Base-by-base conservation (phyloP, 192 early-diverging fungal genomes). In the Geranomyces michiganensis region DNA sequence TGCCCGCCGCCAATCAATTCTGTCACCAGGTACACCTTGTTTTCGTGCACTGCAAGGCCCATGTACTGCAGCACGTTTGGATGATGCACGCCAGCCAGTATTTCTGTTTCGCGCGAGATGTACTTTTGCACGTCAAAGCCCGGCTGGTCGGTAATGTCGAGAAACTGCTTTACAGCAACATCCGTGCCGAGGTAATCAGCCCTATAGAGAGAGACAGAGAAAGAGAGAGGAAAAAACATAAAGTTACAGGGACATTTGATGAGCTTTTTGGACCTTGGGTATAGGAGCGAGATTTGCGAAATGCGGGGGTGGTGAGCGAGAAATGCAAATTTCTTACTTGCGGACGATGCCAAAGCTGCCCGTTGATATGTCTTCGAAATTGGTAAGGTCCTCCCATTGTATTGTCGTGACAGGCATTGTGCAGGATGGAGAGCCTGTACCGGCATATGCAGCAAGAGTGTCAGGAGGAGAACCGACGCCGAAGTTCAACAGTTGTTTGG, bases 1-100 rank as follows among this genome's bases (percentile, higher is more conserved):
- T 79, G 80, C 45, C 81, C 81, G 22, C 81, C 81, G 21, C 53
- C 32, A 27, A 82, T 76, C 55, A 69, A 76, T 56, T 82, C 81
- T n/a, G 81, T 82, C 9, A 82, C 70, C 6, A 82, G 63, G 31
- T 77, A 75, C 24, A 79, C 47, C 55, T 82, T 74, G 21, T 68
- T 58, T 22, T 82, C 74, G 53, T 73, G 61, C 15, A 74, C 17
- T 12, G 62, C 71, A 36, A 70, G 67, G 12, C 81, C 81, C 81
- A 82, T 82, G 63, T 78, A 82, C 72, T 82, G 81, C 10, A 79
- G 77, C 29, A 82, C 72, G 61, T 82, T 82, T 1, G 81, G 81
- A 67, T 82, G 81, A 17, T 60, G 58, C 58, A 60, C 58, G 27
- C 49, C 76, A 76, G 64, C 74, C 19, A 82, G 68, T 32, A 82